Evolutionary conservation across 164 flowering plant species (phyloP).

Genomic region (Liquidambar formosana): DNA sequence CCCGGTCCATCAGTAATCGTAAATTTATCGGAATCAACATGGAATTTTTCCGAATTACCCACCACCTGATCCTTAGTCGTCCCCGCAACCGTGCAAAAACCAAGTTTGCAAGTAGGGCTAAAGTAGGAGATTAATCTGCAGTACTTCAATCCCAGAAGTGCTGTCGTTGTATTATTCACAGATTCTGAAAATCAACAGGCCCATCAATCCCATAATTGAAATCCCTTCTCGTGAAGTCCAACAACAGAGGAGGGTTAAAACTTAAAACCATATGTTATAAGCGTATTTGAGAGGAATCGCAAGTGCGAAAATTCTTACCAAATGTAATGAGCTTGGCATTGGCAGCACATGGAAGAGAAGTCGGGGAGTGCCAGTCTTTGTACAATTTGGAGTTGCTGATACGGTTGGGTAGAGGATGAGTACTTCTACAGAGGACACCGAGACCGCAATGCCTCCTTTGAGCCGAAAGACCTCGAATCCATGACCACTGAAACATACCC

Average conservation of each 20-base stretch:
- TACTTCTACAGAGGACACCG: not conserved
- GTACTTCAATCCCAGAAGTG: not conserved
- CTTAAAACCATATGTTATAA: too few species aligned
- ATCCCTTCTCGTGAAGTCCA: too few species aligned
- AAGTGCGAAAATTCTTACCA: too few species aligned
- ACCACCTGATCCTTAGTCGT: not conserved
- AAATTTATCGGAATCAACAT: slow-evolving; percentile 6
- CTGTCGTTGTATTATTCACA: not conserved
- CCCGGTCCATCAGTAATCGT: not conserved
- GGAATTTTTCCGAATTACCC: slow-evolving; percentile 3
- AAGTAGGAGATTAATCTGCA: not conserved
- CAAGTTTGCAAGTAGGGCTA: not conserved
- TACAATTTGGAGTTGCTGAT: not conserved
- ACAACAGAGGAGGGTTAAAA: too few species aligned
- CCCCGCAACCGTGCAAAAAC: slow-evolving; percentile 11
- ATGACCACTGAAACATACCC: slow-evolving; percentile 18
- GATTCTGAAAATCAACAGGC: slow-evolving; percentile 6
- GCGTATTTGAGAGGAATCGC: too few species aligned
- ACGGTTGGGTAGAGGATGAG: not conserved
- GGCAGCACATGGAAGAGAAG: too few species aligned
- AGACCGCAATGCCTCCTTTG: not conserved
- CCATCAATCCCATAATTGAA: too few species aligned
- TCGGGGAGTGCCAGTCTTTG: too few species aligned
- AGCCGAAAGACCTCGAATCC: slow-evolving; percentile 17
- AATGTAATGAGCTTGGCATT: too few species aligned